Evolutionary conservation across 2,329 filamentous ascomycete genomes (phyloP).

Genomic region (Colletotrichum euphorbiae): DNA sequence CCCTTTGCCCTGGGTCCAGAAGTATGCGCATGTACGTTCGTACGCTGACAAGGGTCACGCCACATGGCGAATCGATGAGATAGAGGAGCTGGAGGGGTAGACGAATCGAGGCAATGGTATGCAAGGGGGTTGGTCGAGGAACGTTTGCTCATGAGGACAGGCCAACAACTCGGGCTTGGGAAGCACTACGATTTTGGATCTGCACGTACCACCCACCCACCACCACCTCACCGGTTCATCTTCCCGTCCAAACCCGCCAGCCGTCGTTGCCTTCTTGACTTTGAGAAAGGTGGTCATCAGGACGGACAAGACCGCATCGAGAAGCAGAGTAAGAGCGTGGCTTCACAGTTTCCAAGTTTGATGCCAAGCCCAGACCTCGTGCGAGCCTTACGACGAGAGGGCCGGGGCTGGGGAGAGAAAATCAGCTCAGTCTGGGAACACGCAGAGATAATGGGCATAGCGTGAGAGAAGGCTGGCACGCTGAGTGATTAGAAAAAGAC

Average conservation of each 20-base stretch:
- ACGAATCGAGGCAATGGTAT: conserved; percentile 25
- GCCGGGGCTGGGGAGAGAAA: neutral
- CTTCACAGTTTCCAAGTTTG: neutral
- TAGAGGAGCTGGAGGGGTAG: conserved; percentile 27
- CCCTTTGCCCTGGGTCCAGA: conserved; percentile 23
- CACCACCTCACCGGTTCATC: neutral
- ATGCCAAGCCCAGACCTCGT: neutral
- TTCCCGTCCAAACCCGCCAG: conserved; percentile 7
- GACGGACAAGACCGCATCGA: neutral
- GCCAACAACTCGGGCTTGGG: conserved; percentile 16
- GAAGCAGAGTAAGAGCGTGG: neutral
- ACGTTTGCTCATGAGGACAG: conserved; percentile 25
- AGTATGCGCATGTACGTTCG: conserved; percentile 14
- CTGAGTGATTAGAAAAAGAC: conserved; percentile 33
- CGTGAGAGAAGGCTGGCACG: conserved; percentile 16
- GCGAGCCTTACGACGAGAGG: neutral
- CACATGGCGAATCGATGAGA: conserved; percentile 30
- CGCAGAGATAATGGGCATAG: conserved; percentile 12
- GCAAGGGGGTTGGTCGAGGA: conserved; percentile 35
- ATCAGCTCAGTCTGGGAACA: conserved; percentile 17
- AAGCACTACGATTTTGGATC: conserved; percentile 11
- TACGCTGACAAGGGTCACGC: conserved; percentile 19
- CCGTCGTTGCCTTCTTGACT: conserved; percentile 12
- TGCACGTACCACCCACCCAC: neutral
- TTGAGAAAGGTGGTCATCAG: neutral